These are phyloP conservation scores for Rhinocladiella mackenziei DNA, from an alignment of 2,329 filamentous ascomycete genomes.

Conservation along the genomic window DNA sequence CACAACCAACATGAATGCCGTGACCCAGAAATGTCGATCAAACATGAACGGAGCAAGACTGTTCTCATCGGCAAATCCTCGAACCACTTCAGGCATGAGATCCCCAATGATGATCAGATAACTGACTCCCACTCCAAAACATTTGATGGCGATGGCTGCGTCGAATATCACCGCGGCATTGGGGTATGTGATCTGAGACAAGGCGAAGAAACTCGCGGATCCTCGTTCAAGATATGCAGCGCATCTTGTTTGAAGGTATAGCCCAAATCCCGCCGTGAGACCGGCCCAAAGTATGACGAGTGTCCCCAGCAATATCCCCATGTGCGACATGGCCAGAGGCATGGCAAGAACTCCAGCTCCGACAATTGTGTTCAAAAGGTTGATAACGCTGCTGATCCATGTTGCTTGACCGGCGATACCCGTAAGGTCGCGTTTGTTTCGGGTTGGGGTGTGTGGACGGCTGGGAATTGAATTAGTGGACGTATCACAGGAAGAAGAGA, in stretches of 20 bases:
- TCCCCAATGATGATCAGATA: constrained; percentile 99
- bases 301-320: constrained; percentile 82
- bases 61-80: constrained; percentile 67
- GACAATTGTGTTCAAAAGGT: constrained; percentile 94
- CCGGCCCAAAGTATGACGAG: constrained; percentile 89
- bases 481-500: not conserved
- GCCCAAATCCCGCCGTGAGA: constrained; percentile 79
- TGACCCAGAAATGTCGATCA: constrained; percentile 95
- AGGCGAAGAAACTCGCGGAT: constrained; percentile 86
- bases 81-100: constrained; percentile 89
- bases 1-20: constrained; percentile 83
- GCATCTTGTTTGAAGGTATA: constrained; percentile 92
- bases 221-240: constrained; percentile 89
- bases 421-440: constrained; percentile 62
- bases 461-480: constrained; percentile 4
- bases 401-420: constrained; percentile 71
- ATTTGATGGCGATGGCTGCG: constrained; percentile 92
- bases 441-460: constrained; percentile 24
- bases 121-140: constrained; percentile 93
- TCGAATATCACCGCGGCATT: constrained; percentile 95
- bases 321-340: constrained; percentile 93
- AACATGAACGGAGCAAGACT: constrained; percentile 68
- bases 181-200: constrained; percentile 94
- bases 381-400: constrained; percentile 87
- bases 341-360: constrained; percentile 91